Evolutionary conservation across 2,329 filamentous ascomycete species (phyloP).

Genomic region (Epichloe sibirici): DNA sequence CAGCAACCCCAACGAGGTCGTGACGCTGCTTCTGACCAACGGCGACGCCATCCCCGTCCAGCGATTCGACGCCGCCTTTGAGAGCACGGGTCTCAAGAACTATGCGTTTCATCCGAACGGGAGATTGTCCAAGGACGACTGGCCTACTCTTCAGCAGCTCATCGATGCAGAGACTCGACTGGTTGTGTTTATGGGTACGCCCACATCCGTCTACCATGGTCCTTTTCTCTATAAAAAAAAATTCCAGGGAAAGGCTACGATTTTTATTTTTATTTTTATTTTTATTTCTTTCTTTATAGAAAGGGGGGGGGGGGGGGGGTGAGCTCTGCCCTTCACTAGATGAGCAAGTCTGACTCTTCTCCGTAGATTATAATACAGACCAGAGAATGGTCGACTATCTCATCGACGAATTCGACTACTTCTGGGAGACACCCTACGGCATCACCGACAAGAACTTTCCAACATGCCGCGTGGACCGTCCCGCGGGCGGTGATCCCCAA

Average conservation of each 20-base stretch:
- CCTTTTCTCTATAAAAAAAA: too few species aligned
- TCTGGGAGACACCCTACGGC: conserved; percentile 64
- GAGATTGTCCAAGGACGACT: conserved; percentile 30
- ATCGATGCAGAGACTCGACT: conserved; percentile 52
- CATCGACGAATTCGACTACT: conserved; percentile 49
- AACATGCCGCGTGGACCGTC: conserved; percentile 54
- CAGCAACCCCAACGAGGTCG: conserved; percentile 44
- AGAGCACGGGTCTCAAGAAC: conserved; percentile 39
- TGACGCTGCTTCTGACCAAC: conserved; percentile 53
- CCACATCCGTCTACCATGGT: too few species aligned
- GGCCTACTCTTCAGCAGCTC: conserved; percentile 60
- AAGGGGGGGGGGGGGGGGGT: background rate
- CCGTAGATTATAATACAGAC: conserved; percentile 46
- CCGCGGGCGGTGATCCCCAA: conserved; percentile 26
- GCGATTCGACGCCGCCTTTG: conserved; percentile 43
- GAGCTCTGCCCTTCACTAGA: background rate
- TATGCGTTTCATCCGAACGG: conserved; percentile 42
- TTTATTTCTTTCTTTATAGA: background rate
- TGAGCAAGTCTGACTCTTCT: background rate
- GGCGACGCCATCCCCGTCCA: conserved; percentile 42
- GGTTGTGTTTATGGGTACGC: conserved; percentile 55
- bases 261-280: background rate
- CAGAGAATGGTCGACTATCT: conserved; percentile 45
- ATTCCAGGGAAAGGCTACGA: too few species aligned
- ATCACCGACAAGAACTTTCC: conserved; percentile 47